Percentiles rank a stretch among this genome's conserved stretches.
Evolutionary conservation across 768 basidiomycete genomes (phyloP).

Genomic region (Rhizopogon sp.): DNA sequence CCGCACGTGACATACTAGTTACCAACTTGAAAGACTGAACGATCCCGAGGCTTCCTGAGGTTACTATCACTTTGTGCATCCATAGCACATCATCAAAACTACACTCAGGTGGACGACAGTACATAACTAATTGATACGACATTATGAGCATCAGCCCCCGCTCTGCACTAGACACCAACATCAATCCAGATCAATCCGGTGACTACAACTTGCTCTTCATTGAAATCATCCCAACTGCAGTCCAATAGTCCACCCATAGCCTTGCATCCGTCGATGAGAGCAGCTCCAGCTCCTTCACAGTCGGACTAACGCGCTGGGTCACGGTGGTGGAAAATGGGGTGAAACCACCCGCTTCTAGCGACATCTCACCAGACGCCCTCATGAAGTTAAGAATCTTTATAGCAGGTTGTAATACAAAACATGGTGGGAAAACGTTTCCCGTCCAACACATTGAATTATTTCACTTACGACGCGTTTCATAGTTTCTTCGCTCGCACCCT

Average conservation of each 20-base stretch:
- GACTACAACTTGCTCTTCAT: not conserved
- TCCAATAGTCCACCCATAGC: constrained; percentile 34
- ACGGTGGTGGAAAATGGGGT: constrained; percentile 20
- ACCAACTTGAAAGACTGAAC: too few relatives aligned
- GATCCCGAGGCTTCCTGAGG: too few relatives aligned
- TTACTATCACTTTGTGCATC: too few relatives aligned
- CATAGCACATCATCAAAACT: too few relatives aligned
- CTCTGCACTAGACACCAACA: too few relatives aligned
- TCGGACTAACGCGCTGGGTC: constrained; percentile 22
- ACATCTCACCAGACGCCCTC: not conserved
- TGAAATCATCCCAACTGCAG: constrained; percentile 11
- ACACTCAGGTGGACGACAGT: too few relatives aligned
- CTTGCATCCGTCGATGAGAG: constrained; percentile 17
- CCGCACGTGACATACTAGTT: too few relatives aligned
- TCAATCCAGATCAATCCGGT: too few relatives aligned
- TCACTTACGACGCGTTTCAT: constrained; percentile 20
- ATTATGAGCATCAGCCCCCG: too few relatives aligned
- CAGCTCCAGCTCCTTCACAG: constrained; percentile 19
- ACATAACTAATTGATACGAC: too few relatives aligned
- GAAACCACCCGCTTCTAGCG: constrained; percentile 1
- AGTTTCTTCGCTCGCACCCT: constrained; percentile 12
- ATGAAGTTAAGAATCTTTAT: constrained; percentile 25
- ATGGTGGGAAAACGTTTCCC: not conserved
- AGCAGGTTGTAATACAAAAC: constrained; percentile 16
- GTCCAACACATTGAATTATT: not conserved